Conservation (phyloP, 1,139 yeast genomes). For the Candida albicans region DNA sequence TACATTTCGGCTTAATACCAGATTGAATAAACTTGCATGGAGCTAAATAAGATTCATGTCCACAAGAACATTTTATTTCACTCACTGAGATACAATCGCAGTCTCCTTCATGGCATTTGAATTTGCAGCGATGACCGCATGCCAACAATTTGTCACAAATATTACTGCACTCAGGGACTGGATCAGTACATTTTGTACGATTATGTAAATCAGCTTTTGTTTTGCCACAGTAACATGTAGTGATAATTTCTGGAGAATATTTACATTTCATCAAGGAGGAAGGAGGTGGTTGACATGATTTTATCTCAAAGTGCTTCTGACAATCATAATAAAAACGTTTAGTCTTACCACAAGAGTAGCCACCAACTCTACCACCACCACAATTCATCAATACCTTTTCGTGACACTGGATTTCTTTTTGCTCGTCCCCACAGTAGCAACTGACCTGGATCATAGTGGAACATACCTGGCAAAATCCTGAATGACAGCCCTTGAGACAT, state of each 20-base stretch:
- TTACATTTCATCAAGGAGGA: conserved; percentile 54
- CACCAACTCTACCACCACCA: conserved; percentile 57
- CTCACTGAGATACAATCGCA: conserved; percentile 62
- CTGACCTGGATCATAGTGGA: conserved; percentile 30
- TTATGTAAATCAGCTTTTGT: conserved; percentile 24
- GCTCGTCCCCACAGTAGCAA: conserved; percentile 75
- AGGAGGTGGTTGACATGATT: conserved; percentile 63
- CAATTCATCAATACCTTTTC: conserved; percentile 40
- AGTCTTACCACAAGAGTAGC: conserved; percentile 54
- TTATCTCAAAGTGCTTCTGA: conserved; percentile 59
- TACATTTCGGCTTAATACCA: conserved; percentile 61
- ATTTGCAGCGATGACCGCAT: conserved; percentile 75
- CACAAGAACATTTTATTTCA: conserved; percentile 55
- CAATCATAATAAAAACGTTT: conserved; percentile 62
- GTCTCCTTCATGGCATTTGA: conserved; percentile 73
- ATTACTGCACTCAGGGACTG: conserved; percentile 70
- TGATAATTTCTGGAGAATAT: conserved; percentile 55
- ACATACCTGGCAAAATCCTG: conserved; percentile 81
- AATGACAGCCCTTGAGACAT: conserved; percentile 56
- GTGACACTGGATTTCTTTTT: conserved; percentile 46
- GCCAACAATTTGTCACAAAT: conserved; percentile 60
- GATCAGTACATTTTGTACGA: conserved; percentile 67
- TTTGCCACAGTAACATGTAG: conserved; percentile 78
- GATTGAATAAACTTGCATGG: conserved; percentile 60
- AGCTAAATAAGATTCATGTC: conserved; percentile 49